These are phyloP conservation scores for Aspergillus fumigatus DNA, from an alignment of 2,329 filamentous ascomycete species.

Conservation along the genomic window DNA sequence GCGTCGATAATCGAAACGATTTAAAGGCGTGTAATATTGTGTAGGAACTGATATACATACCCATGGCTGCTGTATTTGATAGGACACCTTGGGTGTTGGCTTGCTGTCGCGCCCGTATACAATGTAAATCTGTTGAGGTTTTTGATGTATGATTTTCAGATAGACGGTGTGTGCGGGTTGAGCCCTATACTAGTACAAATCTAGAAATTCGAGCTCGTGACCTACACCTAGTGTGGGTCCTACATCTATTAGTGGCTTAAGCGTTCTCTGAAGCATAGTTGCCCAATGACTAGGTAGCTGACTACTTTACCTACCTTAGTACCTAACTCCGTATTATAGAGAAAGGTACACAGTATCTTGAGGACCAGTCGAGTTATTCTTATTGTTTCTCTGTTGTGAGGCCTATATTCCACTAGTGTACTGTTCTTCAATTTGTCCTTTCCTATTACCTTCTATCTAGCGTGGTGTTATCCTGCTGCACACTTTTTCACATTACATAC, in stretches of 20 bases:
- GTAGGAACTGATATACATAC: slow-evolving; percentile 27
- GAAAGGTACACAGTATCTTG: no score
- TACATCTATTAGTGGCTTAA: neutral
- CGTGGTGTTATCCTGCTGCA: neutral
- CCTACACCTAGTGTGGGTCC: slow-evolving; percentile 11
- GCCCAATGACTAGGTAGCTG: no score
- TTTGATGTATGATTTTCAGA: slow-evolving; percentile 38
- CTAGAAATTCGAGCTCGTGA: slow-evolving; percentile 5
- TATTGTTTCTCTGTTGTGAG: neutral
- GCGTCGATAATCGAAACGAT: neutral
- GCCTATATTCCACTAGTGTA: neutral
- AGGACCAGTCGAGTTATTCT: neutral
- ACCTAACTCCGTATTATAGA: no score
- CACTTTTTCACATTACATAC: neutral
- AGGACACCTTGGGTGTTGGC: slow-evolving; percentile 37
- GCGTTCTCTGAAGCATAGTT: no score
- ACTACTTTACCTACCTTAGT: no score
- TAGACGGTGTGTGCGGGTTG: slow-evolving; percentile 41
- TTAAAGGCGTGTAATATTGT: neutral
- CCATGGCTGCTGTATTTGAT: slow-evolving; percentile 42
- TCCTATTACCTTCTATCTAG: neutral
- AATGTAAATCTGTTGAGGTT: slow-evolving; percentile 32
- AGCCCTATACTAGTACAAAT: slow-evolving; percentile 40
- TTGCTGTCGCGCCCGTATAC: slow-evolving; percentile 38
- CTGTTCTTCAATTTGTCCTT: neutral